Conservation (phyloP, 441 rosid genomes). For the Pelargonium citronellum region DNA sequence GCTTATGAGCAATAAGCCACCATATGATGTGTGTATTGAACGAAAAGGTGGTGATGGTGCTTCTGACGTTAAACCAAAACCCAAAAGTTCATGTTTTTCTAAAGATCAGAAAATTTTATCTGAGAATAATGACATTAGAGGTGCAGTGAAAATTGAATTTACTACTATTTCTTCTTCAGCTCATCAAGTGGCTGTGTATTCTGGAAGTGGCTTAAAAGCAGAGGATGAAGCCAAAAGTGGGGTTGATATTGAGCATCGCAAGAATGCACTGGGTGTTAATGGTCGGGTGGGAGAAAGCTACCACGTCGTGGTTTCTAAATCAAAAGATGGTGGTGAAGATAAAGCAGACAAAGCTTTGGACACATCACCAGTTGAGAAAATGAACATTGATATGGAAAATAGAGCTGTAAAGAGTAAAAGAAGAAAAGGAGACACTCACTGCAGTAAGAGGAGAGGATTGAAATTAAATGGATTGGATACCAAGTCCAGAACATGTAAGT, state of each 20-base stretch:
- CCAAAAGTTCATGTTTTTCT: slow-evolving; percentile 3
- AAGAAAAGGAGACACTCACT: neutral
- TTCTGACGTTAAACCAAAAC: neutral
- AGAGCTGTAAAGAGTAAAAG: neutral
- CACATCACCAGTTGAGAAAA: neutral
- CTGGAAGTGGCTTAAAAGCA: neutral
- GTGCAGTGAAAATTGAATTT: neutral
- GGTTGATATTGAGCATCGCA: neutral
- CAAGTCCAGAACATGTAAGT: neutral
- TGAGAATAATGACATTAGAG: neutral
- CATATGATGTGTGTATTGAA: too few relatives aligned
- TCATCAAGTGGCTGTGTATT: neutral
- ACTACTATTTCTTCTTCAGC: neutral
- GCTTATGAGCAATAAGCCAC: too few relatives aligned
- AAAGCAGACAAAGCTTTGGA: neutral
- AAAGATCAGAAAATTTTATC: neutral
- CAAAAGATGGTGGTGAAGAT: slow-evolving; percentile 15
- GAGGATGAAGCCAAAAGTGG: neutral
- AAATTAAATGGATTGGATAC: neutral
- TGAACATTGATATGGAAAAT: neutral
- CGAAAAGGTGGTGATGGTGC: neutral
- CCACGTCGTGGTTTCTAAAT: neutral
- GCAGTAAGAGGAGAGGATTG: neutral
- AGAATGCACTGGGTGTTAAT: neutral
- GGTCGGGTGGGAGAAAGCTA: slow-evolving; percentile 1